Percentiles rank a stretch among this genome's conserved stretches.
Conservation (phyloP, 2,329 filamentous ascomycete genomes). For the Hymenoscyphus fraxineus region DNA sequence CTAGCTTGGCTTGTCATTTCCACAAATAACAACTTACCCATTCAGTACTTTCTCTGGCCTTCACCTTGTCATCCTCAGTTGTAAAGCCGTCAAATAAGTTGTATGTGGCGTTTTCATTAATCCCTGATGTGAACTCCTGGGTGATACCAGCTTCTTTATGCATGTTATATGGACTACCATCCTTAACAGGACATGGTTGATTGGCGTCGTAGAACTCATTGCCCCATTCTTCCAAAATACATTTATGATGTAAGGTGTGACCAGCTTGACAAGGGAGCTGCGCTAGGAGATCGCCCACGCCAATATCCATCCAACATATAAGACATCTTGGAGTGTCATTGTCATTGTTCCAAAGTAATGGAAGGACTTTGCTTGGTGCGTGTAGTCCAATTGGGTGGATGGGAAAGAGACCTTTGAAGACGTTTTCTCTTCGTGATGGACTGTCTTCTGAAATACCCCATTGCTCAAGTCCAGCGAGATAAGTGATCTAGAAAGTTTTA, state of each 20-base stretch:
- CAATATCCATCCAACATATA: neutral
- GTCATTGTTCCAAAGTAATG: neutral
- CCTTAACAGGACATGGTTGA: neutral
- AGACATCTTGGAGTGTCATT: neutral
- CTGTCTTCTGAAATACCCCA: neutral
- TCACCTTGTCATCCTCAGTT: too few species aligned
- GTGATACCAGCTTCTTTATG: neutral
- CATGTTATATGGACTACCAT: neutral
- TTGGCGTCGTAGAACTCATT: neutral
- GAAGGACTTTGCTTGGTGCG: neutral
- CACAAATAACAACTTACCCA: too few species aligned
- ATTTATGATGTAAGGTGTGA: neutral
- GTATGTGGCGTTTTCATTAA: too few species aligned
- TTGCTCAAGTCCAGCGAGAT: neutral
- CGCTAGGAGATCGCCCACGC: neutral
- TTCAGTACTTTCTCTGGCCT: too few species aligned
- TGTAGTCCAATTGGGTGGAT: neutral
- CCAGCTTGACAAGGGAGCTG: neutral
- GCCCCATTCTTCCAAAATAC: neutral
- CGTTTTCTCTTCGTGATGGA: neutral
- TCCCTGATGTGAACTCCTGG: too few species aligned
- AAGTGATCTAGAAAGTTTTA: neutral
- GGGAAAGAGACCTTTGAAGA: neutral
- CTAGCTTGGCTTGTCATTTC: too few species aligned
- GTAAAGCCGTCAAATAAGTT: too few species aligned